Evolutionary conservation across 306 rosid species (phyloP).

Genomic region (Medicago arabica): DNA sequence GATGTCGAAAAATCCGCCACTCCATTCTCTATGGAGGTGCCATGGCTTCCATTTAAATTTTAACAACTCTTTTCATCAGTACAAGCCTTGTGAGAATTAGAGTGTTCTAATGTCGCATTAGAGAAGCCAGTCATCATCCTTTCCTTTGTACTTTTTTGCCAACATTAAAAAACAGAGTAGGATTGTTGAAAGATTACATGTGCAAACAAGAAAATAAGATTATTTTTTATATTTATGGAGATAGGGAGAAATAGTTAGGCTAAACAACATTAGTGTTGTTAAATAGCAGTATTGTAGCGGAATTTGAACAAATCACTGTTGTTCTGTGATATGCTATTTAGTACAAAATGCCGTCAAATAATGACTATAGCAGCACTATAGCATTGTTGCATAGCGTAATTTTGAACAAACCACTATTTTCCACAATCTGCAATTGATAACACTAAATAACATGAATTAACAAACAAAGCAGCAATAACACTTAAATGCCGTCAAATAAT

Average conservation of each 20-base stretch:
- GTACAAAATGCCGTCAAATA: not conserved
- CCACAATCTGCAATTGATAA: not conserved
- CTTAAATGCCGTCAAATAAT: not conserved
- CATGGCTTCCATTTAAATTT: no score
- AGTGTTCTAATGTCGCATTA: conserved; percentile 12
- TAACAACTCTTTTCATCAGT: no score
- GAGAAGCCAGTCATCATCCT: not conserved
- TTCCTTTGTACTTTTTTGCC: conserved; percentile 43
- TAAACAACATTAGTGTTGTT: not conserved
- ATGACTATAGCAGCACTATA: not conserved
- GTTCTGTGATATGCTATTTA: not conserved
- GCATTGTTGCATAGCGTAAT: not conserved
- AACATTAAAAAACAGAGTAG: conserved; percentile 42
- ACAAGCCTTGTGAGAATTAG: conserved; percentile 8
- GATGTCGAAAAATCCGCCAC: no score
- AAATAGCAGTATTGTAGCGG: not conserved
- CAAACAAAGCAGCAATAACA: not conserved
- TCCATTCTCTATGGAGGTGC: no score
- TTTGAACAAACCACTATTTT: not conserved
- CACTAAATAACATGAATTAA: not conserved
- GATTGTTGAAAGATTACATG: not conserved
- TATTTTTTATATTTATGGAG: not conserved
- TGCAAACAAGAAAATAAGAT: conserved; percentile 9
- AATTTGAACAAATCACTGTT: not conserved
- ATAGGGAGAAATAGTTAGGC: conserved; percentile 16